phyloP scores from a whole-genome alignment of 208 protist genomes.

The Plasmodiophora brassicae region DNA sequence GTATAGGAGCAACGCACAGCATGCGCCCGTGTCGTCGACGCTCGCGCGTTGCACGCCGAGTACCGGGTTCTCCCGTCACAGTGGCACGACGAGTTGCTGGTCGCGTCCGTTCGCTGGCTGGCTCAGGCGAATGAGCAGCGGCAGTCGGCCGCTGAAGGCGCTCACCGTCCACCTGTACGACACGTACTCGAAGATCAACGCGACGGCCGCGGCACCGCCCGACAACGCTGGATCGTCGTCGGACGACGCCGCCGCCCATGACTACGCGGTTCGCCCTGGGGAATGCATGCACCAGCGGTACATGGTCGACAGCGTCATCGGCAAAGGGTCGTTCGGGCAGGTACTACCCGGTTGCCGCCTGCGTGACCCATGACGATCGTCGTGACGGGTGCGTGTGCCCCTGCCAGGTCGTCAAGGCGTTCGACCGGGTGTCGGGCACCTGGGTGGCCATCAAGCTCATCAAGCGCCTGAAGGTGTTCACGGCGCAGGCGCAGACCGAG shows the following conservation, averaged over 20 bases:
- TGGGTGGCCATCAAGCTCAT: conserved; percentile 57
- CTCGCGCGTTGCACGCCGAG: too few relatives aligned
- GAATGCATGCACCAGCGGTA: conserved; percentile 23
- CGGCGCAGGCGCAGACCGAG: conserved; percentile 47
- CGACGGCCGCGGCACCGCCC: too few relatives aligned
- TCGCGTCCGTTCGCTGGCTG: too few relatives aligned
- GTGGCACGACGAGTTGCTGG: too few relatives aligned
- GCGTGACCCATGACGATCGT: neutral
- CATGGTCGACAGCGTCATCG: conserved; percentile 34
- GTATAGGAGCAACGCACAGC: too few relatives aligned
- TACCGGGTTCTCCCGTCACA: too few relatives aligned
- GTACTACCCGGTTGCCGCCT: neutral
- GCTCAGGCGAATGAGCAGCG: too few relatives aligned
- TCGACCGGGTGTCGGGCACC: neutral
- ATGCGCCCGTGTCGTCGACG: too few relatives aligned
- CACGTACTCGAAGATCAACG: conserved; percentile 23
- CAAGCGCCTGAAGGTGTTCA: conserved; percentile 51
- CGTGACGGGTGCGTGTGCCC: neutral
- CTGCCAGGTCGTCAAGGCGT: conserved; percentile 43
- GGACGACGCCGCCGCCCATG: too few relatives aligned
- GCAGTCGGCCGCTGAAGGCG: neutral
- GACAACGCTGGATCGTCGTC: too few relatives aligned
- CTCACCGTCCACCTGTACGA: neutral
- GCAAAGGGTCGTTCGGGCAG: conserved; percentile 54
- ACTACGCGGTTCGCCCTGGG: neutral